Evolutionary conservation across 2,329 filamentous ascomycete species (phyloP).

Genomic region (Iodosphaeria phyllophila): DNA sequence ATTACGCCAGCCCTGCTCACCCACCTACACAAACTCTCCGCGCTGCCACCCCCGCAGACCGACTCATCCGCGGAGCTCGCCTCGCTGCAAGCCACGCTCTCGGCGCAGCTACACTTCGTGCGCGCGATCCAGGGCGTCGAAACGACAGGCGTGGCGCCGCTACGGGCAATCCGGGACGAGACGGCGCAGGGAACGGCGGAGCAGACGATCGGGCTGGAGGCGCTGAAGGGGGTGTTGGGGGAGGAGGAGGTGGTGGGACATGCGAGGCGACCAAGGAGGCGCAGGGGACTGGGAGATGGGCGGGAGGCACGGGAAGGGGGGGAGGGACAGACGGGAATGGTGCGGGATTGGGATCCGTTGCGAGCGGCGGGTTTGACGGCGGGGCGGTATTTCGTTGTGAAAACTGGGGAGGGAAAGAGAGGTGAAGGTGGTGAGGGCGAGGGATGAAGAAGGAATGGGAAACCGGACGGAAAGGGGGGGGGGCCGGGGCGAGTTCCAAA

Average conservation of each 20-base stretch:
- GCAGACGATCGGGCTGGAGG: slow-evolving; percentile 37
- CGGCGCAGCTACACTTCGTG: slow-evolving; percentile 81
- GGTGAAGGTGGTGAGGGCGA: no score
- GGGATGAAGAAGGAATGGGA: no score
- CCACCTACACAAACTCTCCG: slow-evolving; percentile 77
- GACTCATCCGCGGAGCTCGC: slow-evolving; percentile 45
- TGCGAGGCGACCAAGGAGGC: slow-evolving; percentile 14
- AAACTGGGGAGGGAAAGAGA: slow-evolving; percentile 30
- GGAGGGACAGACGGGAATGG: no score
- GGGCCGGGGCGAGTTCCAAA: no score
- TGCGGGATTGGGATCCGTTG: slow-evolving; percentile 50
- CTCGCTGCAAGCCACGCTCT: slow-evolving; percentile 54
- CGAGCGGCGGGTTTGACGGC: slow-evolving; percentile 43
- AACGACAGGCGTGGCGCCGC: slow-evolving; percentile 51
- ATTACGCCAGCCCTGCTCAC: slow-evolving; percentile 52
- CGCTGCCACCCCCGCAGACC: slow-evolving; percentile 54
- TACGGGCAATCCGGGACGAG: slow-evolving; percentile 70
- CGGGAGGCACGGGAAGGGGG: slow-evolving; percentile 25
- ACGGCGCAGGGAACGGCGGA: slow-evolving; percentile 34
- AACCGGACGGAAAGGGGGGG: no score
- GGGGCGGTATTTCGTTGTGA: slow-evolving; percentile 63
- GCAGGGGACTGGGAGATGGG: slow-evolving; percentile 1
- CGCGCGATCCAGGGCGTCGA: slow-evolving; percentile 65
- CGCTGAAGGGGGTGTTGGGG: slow-evolving; percentile 34
- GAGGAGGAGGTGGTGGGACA: slow-evolving; percentile 44